These are phyloP conservation scores for Lichina pygmaea DNA, from an alignment of 495 filamentous ascomycete genomes.

Conservation along the genomic window DNA sequence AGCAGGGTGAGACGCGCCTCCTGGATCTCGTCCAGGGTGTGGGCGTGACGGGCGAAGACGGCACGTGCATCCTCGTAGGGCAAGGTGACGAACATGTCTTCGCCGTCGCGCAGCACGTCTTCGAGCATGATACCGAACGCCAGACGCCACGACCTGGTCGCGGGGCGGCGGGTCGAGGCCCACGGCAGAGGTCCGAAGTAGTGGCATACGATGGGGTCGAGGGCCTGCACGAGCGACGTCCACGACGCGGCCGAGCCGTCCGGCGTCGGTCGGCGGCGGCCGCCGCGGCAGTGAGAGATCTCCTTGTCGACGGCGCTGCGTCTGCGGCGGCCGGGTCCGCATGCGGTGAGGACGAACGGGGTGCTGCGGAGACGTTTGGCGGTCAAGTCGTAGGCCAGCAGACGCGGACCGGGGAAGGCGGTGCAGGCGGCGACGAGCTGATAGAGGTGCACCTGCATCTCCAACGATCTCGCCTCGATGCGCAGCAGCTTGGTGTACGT, in stretches of 20 bases:
- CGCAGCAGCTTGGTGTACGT: not conserved
- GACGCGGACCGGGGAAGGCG: not conserved
- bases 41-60: not conserved
- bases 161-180: not conserved
- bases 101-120: not conserved
- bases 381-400: not conserved
- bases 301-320: no score
- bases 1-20: not conserved
- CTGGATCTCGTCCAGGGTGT: not conserved
- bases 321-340: no score
- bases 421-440: not conserved
- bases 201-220: not conserved
- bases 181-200: not conserved
- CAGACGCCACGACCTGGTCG: not conserved
- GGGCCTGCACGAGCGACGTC: not conserved
- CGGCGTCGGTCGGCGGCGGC: not conserved
- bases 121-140: not conserved
- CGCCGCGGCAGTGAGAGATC: no score
- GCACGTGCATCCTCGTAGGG: not conserved
- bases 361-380: not conserved
- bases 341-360: not conserved
- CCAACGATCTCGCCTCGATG: not conserved
- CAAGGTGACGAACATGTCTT: not conserved
- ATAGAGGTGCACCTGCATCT: not conserved
- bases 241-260: not conserved